Percentiles rank a stretch among this genome's conserved stretches.
Evolutionary conservation across 768 basidiomycete species (phyloP).

Genomic region (Lactarius trivialis): DNA sequence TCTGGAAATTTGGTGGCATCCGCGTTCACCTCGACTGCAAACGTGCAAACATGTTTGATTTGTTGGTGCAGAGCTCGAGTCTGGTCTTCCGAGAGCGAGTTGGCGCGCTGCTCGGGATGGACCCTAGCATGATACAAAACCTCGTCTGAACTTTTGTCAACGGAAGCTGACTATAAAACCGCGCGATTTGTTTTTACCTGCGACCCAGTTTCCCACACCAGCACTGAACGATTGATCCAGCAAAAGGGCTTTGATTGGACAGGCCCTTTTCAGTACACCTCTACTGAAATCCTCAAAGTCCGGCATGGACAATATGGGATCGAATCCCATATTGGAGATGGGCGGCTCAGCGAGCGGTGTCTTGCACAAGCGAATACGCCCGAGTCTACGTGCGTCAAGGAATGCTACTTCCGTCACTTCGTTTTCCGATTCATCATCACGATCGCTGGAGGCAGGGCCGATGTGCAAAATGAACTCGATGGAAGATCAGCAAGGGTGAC

Average conservation of each 20-base stretch:
- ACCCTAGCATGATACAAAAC: conserved; percentile 67
- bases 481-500: neutral
- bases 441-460: conserved; percentile 25
- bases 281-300: conserved; percentile 43
- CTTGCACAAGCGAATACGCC: conserved; percentile 56
- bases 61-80: conserved; percentile 46
- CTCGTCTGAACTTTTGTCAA: conserved; percentile 41
- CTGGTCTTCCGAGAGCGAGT: conserved; percentile 45
- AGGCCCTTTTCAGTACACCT: conserved; percentile 46
- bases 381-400: conserved; percentile 64
- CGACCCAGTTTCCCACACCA: conserved; percentile 80
- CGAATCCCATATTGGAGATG: conserved; percentile 68
- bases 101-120: conserved; percentile 65
- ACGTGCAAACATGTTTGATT: conserved; percentile 47
- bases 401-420: conserved; percentile 54
- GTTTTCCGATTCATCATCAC: neutral
- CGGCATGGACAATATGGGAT: conserved; percentile 69
- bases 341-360: conserved; percentile 58
- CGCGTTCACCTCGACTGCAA: conserved; percentile 63
- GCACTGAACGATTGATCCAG: conserved; percentile 77
- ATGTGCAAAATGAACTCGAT: conserved; percentile 59
- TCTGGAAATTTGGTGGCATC: conserved; percentile 61
- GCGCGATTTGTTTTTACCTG: conserved; percentile 37
- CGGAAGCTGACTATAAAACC: neutral
- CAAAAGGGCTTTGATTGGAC: conserved; percentile 68